Evolutionary conservation across 2,329 filamentous ascomycete species (phyloP), one percentile per base, ranked within the genome.

Genomic region (Pestalotiopsis sp.): DNA sequence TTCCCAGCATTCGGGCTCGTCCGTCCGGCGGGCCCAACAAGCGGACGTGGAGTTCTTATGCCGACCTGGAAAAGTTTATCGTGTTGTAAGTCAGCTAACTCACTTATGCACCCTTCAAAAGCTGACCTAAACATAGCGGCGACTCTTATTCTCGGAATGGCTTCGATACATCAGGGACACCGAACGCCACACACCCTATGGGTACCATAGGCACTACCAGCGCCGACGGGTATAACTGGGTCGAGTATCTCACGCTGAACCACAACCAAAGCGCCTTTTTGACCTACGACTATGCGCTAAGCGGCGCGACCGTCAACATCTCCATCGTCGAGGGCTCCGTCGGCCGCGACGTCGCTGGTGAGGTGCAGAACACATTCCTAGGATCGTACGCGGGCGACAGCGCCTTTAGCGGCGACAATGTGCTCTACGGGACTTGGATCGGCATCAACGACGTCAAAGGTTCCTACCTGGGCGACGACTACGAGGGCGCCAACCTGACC

Each of bases 151-250:
- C 57, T 2, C 23, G 57, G 4, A 36, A 25, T 36, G 57, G 57
- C 5, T 59, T 27, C 3, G 20, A 13, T n/a, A 14, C n/a, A 36
- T 27, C 57, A 12, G 57, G 57, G n/a, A 59, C 57, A 17, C 57
- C 57, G 11, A 13, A n/a, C 6, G 57, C 57, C 12, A 7, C 9
- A 2, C 88, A 89, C 73, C 88, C 89, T 0, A 80, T 91, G 70
- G 89, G 89, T 9, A 91, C 91, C 78, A 84, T 83, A 0, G 82
- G 84, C n/a, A 83, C 78, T 70, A 86, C 85, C 11, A 80, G 82
- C 23, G 77, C 78, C n/a, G 83, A 82, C 49, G 85, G 85, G 2
- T 72, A 80, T 58, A 86, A 62, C 27, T 61, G 67, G 56, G 31
- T 62, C 14, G 14, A 60, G 59, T 84, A 81, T 68, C 77, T 88